Conservation (phyloP, 257 asterid species). For the Ligustrum vulgare region DNA sequence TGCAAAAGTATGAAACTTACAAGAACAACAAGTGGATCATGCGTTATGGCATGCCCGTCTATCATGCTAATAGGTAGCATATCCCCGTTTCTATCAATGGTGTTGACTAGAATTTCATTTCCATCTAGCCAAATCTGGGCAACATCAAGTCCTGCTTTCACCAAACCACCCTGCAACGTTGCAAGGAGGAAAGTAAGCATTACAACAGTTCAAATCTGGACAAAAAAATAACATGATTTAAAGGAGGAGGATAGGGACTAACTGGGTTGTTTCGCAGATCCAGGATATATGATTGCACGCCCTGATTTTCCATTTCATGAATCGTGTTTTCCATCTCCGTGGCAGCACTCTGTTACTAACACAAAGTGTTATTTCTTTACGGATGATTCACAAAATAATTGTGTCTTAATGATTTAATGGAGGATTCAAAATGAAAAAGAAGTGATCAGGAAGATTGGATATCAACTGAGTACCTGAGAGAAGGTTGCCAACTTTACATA, state of each 20-base stretch:
- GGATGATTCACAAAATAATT: neutral
- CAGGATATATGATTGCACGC: slow-evolving; percentile 88
- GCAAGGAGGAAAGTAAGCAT: slow-evolving; percentile 15
- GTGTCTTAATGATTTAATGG: neutral
- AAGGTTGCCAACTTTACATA: slow-evolving; percentile 76
- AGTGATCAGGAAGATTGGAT: neutral
- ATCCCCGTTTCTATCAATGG: slow-evolving; percentile 77
- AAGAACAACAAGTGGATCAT: slow-evolving; percentile 83
- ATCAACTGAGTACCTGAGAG: slow-evolving; percentile 61
- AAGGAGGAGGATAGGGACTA: slow-evolving; percentile 22
- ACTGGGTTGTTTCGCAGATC: slow-evolving; percentile 93
- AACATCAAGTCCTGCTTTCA: slow-evolving; percentile 89
- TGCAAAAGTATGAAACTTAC: slow-evolving; percentile 37
- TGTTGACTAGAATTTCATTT: slow-evolving; percentile 82
- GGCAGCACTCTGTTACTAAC: slow-evolving; percentile 70
- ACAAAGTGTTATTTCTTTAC: neutral
- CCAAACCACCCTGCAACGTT: slow-evolving; percentile 79
- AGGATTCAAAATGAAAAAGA: neutral
- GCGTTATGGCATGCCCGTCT: slow-evolving; percentile 82
- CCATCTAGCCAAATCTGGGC: slow-evolving; percentile 98
- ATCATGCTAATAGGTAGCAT: slow-evolving; percentile 75
- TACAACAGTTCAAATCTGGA: slow-evolving; percentile 1
- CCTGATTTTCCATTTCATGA: slow-evolving; percentile 77
- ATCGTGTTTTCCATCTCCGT: slow-evolving; percentile 79
- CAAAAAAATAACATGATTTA: neutral